Evolutionary conservation across 352 stramenopile genomes (phyloP).

Genomic region (Aphanomyces stellatus): DNA sequence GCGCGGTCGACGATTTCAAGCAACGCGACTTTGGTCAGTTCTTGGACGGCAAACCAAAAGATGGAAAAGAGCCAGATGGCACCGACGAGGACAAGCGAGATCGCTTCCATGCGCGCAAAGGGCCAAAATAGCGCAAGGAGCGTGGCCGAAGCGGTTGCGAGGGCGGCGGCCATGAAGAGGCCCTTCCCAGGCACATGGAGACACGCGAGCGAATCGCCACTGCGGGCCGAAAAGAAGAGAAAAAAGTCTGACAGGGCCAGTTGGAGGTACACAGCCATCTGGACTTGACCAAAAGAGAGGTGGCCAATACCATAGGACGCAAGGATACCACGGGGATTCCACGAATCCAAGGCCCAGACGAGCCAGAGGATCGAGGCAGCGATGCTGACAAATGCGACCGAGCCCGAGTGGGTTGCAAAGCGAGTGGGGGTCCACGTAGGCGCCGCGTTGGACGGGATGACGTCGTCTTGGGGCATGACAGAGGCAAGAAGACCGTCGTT

Average conservation of each 20-base stretch:
- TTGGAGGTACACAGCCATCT: constrained; percentile 92
- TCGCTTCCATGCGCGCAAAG: constrained; percentile 63
- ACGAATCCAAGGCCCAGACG: constrained; percentile 79
- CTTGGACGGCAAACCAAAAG: constrained; percentile 82
- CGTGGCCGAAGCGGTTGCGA: constrained; percentile 74
- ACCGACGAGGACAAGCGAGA: constrained; percentile 53
- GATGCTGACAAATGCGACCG: constrained; percentile 69
- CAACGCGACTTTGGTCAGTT: constrained; percentile 60
- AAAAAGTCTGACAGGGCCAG: constrained; percentile 91
- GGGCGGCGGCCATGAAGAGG: constrained; percentile 57
- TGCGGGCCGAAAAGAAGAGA: constrained; percentile 85
- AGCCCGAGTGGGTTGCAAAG: constrained; percentile 45
- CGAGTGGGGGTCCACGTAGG: constrained; percentile 66
- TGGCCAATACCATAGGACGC: constrained; percentile 43
- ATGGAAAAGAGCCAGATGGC: constrained; percentile 89
- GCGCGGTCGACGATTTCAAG: constrained; percentile 42
- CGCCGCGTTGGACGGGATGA: constrained; percentile 54
- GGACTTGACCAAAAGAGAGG: constrained; percentile 69
- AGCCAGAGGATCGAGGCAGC: constrained; percentile 75
- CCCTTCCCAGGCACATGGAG: constrained; percentile 56
- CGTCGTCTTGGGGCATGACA: constrained; percentile 81
- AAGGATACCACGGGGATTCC: constrained; percentile 59
- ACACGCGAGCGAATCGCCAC: constrained; percentile 63
- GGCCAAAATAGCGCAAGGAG: constrained; percentile 81
- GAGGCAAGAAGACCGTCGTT: constrained; percentile 93